Evolutionary conservation across 2,329 filamentous ascomycete genomes (phyloP), one percentile per base, ranked within the genome.

Genomic region (Ophiostoma fasciatum): DNA sequence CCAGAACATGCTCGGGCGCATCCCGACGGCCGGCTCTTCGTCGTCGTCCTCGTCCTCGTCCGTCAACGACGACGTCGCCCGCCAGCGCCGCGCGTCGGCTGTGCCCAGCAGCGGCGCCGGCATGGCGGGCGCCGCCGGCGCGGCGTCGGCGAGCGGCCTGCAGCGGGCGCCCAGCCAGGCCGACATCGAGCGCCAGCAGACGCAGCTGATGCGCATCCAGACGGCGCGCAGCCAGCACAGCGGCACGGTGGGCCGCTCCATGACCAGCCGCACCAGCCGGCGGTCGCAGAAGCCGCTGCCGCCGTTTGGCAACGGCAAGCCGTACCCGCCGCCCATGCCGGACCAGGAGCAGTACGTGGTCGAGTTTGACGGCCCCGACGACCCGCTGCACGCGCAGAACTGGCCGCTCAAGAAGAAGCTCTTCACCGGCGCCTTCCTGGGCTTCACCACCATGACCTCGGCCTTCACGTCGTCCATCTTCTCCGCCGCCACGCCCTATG

Each of bases 321-420:
- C 74, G 1, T 83, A 74, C 48, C 82, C 82, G 4, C 80, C 80
- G 4, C 63, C 61, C 1, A 52, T 87, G 28, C 79, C 80, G 2
- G 71, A 75, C 12, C 65, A 68, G 46, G 81, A 87, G 48, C 74
- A 82, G 44, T 88, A 87, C 50, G 79, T 48, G 0, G 81, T 87
- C 29, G 81, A 84, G 55, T 94, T 93, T 50, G 78, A 87, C 46
- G 85, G 84, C 0, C 78, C 74, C 1, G 68, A 85, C 44, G 85
- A 94, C 49, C 84, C 84, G 3, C 51, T 87, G 41, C 84, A 93
- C 55, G 79, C 83, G 1, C 81, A 88, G 59, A 94, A 94, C 53
- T 94, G 85, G 85, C 68, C 80, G 0, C 50, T 81, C 36, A 71
- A 61, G 51, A 87, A 82, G 62, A 94, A 93, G 74, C 33, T 84